These are phyloP conservation scores for Hypoxylon sp. DNA, from an alignment of 2,329 filamentous ascomycete genomes.

Conservation along the genomic window DNA sequence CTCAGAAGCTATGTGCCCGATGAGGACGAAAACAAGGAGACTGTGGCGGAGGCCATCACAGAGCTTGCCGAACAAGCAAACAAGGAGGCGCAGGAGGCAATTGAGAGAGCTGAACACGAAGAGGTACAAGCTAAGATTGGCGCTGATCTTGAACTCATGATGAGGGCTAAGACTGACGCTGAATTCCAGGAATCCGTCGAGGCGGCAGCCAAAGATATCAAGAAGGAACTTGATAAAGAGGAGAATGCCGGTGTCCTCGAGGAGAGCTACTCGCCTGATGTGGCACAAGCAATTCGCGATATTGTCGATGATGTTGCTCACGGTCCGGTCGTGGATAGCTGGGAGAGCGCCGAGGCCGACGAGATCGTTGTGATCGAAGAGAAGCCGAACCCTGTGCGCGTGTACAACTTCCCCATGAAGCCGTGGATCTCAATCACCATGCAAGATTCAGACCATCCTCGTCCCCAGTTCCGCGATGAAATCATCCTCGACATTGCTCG, in stretches of 20 bases:
- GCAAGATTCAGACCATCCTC: slow-evolving; percentile 63
- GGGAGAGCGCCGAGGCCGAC: slow-evolving; percentile 86
- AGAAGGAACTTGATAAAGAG: slow-evolving; percentile 64
- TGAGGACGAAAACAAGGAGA: slow-evolving; percentile 61
- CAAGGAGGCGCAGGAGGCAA: slow-evolving; percentile 68
- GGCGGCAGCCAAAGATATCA: slow-evolving; percentile 57
- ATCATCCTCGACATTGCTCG: slow-evolving; percentile 91
- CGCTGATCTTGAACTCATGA: slow-evolving; percentile 59
- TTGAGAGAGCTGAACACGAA: slow-evolving; percentile 64
- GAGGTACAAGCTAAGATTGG: slow-evolving; percentile 58
- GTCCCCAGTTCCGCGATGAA: slow-evolving; percentile 76
- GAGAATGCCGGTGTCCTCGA: slow-evolving; percentile 64
- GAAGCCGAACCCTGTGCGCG: slow-evolving; percentile 72
- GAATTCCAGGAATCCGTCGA: slow-evolving; percentile 62
- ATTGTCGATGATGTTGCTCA: slow-evolving; percentile 66
- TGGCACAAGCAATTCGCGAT: slow-evolving; percentile 59
- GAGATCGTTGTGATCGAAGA: slow-evolving; percentile 72
- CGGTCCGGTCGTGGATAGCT: slow-evolving; percentile 79
- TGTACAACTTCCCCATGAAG: slow-evolving; percentile 96
- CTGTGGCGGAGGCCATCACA: slow-evolving; percentile 74
- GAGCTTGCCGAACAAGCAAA: slow-evolving; percentile 66
- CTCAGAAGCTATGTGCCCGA: slow-evolving; percentile 11
- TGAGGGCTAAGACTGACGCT: slow-evolving; percentile 60
- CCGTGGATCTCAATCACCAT: slow-evolving; percentile 93
- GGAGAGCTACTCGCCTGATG: slow-evolving; percentile 57